Conservation (phyloP, 148 eudicot species). For the Vaccinium myrtillus region DNA sequence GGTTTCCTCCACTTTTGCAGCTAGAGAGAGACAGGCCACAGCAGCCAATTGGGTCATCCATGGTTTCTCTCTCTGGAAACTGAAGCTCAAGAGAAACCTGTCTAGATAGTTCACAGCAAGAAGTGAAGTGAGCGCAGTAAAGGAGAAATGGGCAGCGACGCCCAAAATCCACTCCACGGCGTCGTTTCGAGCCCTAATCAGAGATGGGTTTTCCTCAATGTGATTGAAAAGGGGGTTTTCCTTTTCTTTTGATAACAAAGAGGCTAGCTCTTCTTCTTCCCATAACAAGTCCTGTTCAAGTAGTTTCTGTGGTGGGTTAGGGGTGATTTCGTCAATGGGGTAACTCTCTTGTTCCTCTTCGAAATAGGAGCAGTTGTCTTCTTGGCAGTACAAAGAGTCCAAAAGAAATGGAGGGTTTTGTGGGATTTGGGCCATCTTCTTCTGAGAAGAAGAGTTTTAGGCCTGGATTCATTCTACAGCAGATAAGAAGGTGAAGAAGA, state of each 20-base stretch:
- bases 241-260: conserved; percentile 26
- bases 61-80: conserved; percentile 39
- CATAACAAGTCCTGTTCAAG: conserved; percentile 41
- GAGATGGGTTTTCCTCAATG: conserved; percentile 7
- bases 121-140: conserved; percentile 35
- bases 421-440: conserved; percentile 31
- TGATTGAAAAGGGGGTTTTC: not conserved
- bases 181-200: conserved; percentile 14
- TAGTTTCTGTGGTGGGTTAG: not conserved
- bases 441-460: conserved; percentile 26
- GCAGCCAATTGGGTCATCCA: conserved; percentile 60
- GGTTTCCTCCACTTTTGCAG: conserved; percentile 71
- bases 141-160: conserved; percentile 33
- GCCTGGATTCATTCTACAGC: conserved; percentile 21
- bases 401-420: conserved; percentile 21
- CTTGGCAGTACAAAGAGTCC: conserved; percentile 46
- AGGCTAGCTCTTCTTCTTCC: conserved; percentile 54
- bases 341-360: conserved; percentile 3
- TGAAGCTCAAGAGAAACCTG: conserved; percentile 42
- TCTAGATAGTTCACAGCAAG: conserved; percentile 55
- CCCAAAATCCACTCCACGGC: conserved; percentile 38
- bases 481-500: conserved; percentile 16
- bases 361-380: not conserved
- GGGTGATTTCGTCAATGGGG: conserved; percentile 11
- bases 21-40: conserved; percentile 61